Evolutionary conservation across 306 rosid genomes (phyloP).

Genomic region (Fragaria iinumae): DNA sequence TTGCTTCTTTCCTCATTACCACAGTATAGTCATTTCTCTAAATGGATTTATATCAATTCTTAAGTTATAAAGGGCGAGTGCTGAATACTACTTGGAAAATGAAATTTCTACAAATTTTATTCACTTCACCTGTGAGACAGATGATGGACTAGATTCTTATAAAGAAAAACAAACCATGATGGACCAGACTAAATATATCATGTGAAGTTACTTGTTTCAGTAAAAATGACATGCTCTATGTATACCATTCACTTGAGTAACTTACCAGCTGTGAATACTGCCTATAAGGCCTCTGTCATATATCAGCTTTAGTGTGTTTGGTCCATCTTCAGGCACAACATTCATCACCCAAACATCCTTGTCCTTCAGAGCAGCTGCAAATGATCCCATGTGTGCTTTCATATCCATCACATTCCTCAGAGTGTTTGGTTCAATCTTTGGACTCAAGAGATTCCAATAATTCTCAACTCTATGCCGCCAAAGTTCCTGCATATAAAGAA

Average conservation of each 20-base stretch:
- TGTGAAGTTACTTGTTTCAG: neutral
- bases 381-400: slow-evolving; percentile 91
- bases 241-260: slow-evolving; percentile 6
- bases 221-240: too few species aligned
- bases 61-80: neutral
- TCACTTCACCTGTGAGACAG: neutral
- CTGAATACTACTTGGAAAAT: neutral
- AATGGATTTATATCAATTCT: neutral
- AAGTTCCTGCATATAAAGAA: slow-evolving; percentile 53
- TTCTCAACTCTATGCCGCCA: slow-evolving; percentile 80
- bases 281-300: slow-evolving; percentile 96
- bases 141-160: neutral
- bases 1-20: neutral
- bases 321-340: slow-evolving; percentile 82
- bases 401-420: slow-evolving; percentile 91
- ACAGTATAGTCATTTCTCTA: neutral
- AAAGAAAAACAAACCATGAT: neutral
- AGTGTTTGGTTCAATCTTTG: slow-evolving; percentile 59
- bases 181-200: neutral
- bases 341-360: slow-evolving; percentile 98
- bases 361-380: slow-evolving; percentile 82
- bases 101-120: neutral
- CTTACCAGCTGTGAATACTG: slow-evolving; percentile 73
- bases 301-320: slow-evolving; percentile 77
- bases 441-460: slow-evolving; percentile 78